Evolutionary conservation across 139 green algal genomes (phyloP), one percentile per base, ranked within the genome.

Genomic region (Spirogloea muscicola): DNA sequence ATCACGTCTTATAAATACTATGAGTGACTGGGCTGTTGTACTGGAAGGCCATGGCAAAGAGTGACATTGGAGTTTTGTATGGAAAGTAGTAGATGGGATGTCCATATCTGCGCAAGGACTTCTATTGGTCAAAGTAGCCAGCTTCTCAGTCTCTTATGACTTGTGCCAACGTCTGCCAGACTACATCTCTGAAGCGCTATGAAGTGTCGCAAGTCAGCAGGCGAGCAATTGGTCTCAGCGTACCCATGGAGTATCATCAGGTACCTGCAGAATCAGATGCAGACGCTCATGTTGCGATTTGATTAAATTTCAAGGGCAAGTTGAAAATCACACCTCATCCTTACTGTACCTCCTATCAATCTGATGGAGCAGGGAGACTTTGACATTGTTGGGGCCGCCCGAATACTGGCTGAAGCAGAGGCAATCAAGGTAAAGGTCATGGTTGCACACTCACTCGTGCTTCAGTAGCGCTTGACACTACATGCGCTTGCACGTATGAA

Each of bases 291-390:
- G n/a, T n/a, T n/a, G n/a, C n/a, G n/a, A n/a, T n/a, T n/a, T n/a
- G n/a, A n/a, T n/a, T n/a, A n/a, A n/a, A n/a, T n/a, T n/a, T n/a
- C 44, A 52, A 16, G 16, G 10, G 13, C 16, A 16, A 52, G 13
- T 25, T 13, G 13, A 52, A 25, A n/a, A 25, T 25, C 16, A 52
- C 10, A 52, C 16, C 16, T 16, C 44, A 52, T 52, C 44, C 16
- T 13, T 16, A 52, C 10, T 16, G 44, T 13, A 52, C 16, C 16
- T 16, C 16, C 44, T 52, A 52, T 52, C 44, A 16, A 25, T 13
- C 10, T 25, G 10, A 52, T 16, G 13, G n/a, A n/a, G 61, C 80
- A 88, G 67, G 88, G 86, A 0, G 89, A 94, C 76, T 80, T 94
- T 67, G 89, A 94, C 68, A 66, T 91, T 13, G 41, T 92, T 6